These are phyloP conservation scores for Colletotrichum caudatum DNA, from an alignment of 2,329 filamentous ascomycete species.

Conservation along the genomic window DNA sequence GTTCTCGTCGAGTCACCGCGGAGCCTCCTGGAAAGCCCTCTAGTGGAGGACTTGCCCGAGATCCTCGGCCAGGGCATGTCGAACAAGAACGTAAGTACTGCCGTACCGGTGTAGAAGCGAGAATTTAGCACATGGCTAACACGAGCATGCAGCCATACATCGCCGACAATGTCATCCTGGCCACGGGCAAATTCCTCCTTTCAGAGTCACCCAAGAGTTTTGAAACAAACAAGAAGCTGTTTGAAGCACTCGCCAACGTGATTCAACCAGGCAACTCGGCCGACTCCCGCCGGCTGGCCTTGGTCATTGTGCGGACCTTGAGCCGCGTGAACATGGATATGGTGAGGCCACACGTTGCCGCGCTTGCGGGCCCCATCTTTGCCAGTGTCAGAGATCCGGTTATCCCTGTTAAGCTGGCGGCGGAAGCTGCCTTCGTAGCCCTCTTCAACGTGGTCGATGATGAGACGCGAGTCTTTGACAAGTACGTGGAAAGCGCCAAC, in stretches of 20 bases:
- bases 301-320: constrained; percentile 90
- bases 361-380: constrained; percentile 88
- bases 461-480: constrained; percentile 88
- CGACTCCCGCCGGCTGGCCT: constrained; percentile 85
- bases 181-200: constrained; percentile 90
- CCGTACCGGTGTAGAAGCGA: constrained; percentile 2
- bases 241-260: constrained; percentile 79
- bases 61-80: constrained; percentile 83
- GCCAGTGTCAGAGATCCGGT: constrained; percentile 89
- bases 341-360: constrained; percentile 81
- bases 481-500: constrained; percentile 80
- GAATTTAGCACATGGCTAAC: constrained; percentile 42
- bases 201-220: constrained; percentile 75
- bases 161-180: constrained; percentile 88
- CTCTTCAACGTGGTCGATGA: constrained; percentile 92
- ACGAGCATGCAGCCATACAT: constrained; percentile 73
- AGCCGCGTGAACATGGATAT: constrained; percentile 83
- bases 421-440: constrained; percentile 92
- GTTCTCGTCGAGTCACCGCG: constrained; percentile 84
- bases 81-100: constrained; percentile 75
- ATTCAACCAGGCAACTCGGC: constrained; percentile 82
- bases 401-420: constrained; percentile 94
- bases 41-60: constrained; percentile 80
- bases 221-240: constrained; percentile 82
- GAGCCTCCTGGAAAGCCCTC: constrained; percentile 72